Evolutionary conservation across 306 rosid genomes (phyloP).

Genomic region (Leucaena leucocephala): DNA sequence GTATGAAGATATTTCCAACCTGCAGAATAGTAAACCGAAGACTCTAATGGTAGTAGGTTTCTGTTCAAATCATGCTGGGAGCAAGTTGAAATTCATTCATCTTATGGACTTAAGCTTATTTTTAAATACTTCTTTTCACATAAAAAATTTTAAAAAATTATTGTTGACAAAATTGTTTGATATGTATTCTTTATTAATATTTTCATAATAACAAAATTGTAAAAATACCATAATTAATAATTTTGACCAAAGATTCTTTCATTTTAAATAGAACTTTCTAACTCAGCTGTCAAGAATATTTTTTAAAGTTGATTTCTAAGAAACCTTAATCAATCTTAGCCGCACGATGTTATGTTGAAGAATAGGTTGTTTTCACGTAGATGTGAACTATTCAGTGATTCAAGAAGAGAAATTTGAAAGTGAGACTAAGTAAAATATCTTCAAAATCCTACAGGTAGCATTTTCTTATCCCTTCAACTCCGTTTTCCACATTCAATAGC

Average conservation of each 20-base stretch:
- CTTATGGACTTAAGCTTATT: too few relatives aligned
- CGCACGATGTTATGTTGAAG: background rate
- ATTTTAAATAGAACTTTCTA: background rate
- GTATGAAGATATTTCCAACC: background rate
- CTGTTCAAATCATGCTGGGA: background rate
- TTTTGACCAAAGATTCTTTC: background rate
- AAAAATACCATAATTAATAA: background rate
- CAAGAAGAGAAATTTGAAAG: background rate
- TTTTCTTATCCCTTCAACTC: background rate
- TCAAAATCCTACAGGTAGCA: background rate
- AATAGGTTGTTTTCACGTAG: background rate
- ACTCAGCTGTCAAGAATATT: background rate
- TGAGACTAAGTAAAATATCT: background rate
- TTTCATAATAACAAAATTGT: too few relatives aligned
- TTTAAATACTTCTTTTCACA: too few relatives aligned
- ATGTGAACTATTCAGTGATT: too few relatives aligned
- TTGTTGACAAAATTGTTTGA: too few relatives aligned
- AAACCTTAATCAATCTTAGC: slow-evolving; percentile 3
- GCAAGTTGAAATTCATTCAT: background rate
- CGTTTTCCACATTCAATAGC: too few relatives aligned
- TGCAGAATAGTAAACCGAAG: background rate
- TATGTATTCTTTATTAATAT: background rate
- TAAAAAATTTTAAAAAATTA: too few relatives aligned
- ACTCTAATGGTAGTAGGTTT: background rate
- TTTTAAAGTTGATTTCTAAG: background rate